These are phyloP conservation scores for Wickerhamiella sorbophila DNA, from an alignment of 805 yeast genomes.

Conservation along the genomic window DNA sequence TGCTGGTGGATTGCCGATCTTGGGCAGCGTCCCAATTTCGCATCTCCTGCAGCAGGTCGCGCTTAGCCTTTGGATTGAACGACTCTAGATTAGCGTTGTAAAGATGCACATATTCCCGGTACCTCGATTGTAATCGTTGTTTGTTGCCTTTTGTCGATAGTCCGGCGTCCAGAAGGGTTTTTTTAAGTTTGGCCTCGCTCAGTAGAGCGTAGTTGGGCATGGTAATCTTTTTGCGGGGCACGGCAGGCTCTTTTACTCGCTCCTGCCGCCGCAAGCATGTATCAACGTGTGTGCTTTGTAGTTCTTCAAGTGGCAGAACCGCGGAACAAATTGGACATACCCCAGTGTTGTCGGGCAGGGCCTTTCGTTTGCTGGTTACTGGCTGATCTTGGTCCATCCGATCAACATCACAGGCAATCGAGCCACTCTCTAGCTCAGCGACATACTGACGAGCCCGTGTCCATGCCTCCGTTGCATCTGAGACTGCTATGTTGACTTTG, in stretches of 20 bases:
- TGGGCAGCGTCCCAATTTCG: slow-evolving; percentile 21
- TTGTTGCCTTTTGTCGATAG: slow-evolving; percentile 52
- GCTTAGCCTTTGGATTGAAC: slow-evolving; percentile 43
- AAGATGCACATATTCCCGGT: slow-evolving; percentile 59
- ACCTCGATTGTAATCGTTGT: slow-evolving; percentile 49
- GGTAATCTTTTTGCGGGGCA: slow-evolving; percentile 14
- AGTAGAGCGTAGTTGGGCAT: slow-evolving; percentile 51
- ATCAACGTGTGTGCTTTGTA: slow-evolving; percentile 51
- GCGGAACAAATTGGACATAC: slow-evolving; percentile 57
- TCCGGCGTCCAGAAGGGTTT: slow-evolving; percentile 39
- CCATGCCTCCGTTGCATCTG: slow-evolving; percentile 50
- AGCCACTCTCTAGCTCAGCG: neutral
- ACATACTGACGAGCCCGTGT: slow-evolving; percentile 11
- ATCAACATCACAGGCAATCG: too few species aligned
- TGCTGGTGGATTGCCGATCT: slow-evolving; percentile 2
- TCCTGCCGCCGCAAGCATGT: slow-evolving; percentile 31
- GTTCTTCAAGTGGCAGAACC: slow-evolving; percentile 37
- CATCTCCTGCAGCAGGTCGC: slow-evolving; percentile 40
- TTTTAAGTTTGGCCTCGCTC: slow-evolving; percentile 44
- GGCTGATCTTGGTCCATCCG: too few species aligned
- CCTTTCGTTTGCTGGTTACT: neutral
- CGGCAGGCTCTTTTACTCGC: slow-evolving; percentile 10
- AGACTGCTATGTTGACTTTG: slow-evolving; percentile 52
- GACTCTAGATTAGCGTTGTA: slow-evolving; percentile 77
- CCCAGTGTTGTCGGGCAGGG: slow-evolving; percentile 24